Percentiles rank a stretch among this genome's conserved stretches.
Evolutionary conservation across 495 filamentous ascomycete species (phyloP).

Genomic region (Xylaria grammica): DNA sequence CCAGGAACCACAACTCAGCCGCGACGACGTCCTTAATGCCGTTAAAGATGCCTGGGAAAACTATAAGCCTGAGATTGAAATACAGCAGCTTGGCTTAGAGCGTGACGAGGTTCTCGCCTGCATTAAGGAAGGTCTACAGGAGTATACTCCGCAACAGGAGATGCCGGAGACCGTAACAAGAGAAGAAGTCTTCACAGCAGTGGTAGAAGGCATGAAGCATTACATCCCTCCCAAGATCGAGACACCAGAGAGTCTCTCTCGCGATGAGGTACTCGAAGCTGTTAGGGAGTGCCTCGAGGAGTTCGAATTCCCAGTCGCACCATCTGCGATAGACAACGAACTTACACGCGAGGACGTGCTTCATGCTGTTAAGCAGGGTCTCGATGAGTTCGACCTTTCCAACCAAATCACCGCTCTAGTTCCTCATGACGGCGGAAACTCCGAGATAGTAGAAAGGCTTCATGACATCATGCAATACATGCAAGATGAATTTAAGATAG

Average conservation of each 20-base stretch:
- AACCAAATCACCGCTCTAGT: slow-evolving; percentile 41
- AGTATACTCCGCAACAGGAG: slow-evolving; percentile 65
- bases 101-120: slow-evolving; percentile 86
- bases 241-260: slow-evolving; percentile 68
- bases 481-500: slow-evolving; percentile 64
- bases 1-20: slow-evolving; percentile 49
- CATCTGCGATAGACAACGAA: slow-evolving; percentile 48
- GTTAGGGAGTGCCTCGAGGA: slow-evolving; percentile 79
- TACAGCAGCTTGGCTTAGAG: slow-evolving; percentile 87
- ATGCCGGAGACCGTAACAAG: slow-evolving; percentile 60
- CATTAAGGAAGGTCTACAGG: slow-evolving; percentile 79
- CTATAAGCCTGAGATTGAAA: slow-evolving; percentile 88
- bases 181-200: slow-evolving; percentile 80
- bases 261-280: slow-evolving; percentile 76
- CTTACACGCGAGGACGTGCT: slow-evolving; percentile 59
- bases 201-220: slow-evolving; percentile 80
- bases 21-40: slow-evolving; percentile 83
- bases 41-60: slow-evolving; percentile 88
- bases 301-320: slow-evolving; percentile 66
- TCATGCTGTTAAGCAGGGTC: slow-evolving; percentile 59
- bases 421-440: slow-evolving; percentile 39
- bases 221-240: slow-evolving; percentile 74
- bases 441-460: slow-evolving; percentile 74
- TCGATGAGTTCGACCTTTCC: slow-evolving; percentile 53
- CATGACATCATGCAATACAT: slow-evolving; percentile 77